Evolutionary conservation across 2,329 filamentous ascomycete species (phyloP), one percentile per base, ranked within the genome.

Genomic region (Cladosporium sp.): DNA sequence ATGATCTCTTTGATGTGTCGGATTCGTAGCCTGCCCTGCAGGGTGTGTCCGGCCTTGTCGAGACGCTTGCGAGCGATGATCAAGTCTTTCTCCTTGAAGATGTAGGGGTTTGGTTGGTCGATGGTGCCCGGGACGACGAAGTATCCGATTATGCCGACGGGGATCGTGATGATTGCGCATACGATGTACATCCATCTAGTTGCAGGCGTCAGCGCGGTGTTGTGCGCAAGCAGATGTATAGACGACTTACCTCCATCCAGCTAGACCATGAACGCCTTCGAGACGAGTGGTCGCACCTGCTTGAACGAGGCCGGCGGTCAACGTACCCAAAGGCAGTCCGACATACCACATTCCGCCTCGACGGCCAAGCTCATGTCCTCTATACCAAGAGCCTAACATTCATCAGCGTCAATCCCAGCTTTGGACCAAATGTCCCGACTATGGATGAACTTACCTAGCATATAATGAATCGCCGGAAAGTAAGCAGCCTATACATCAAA

Each of bases 281-380:
- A 64, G 32, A 5, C 76, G 76, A 11, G 28, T 58, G 65, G 84
- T 85, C 3, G 85, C 81, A 0, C 77, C 83, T 0, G 84, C 79
- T 80, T 85, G 85, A 11, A 88, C 72, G 67, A 86, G 74, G 0
- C 83, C 83, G 0, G 83, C 82, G 0, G 83, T 86, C 3, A 86
- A 72, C 0, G 82, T 84, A 0, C 84, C 84, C 0, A 86, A 74
- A 0, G 82, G 82, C 0, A 84, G 74, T 0, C 83, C 83, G 26
- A 83, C 78, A 34, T 85, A 86, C 70, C 83, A 85, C 32, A 84
- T 75, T 5, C 84, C 84, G 2, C 82, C 83, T 7, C 84, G 77
- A 4, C 84, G 79, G 82, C 85, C 86, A 67, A 84, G 57, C n/a
- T 64, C 61, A 21, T 65, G 56, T 32, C 65, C 65, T 18, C 60